Evolutionary conservation across 495 filamentous ascomycete species (phyloP), one percentile per base, ranked within the genome.

Genomic region (Penicillium mononematosum): DNA sequence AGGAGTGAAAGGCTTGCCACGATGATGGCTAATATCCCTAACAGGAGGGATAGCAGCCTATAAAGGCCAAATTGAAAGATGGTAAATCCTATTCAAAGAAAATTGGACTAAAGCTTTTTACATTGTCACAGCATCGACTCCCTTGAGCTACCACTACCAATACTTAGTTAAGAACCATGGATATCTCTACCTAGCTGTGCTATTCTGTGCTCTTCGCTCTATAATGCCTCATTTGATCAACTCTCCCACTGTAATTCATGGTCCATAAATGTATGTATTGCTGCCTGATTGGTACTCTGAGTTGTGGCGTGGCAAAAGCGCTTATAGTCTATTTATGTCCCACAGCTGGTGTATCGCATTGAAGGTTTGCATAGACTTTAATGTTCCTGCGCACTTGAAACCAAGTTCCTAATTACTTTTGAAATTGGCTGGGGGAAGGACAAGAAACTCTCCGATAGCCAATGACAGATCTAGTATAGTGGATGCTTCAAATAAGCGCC

Each of bases 281-380:
- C 25, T 11, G 29, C 45, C 24, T 12, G 16, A 31, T 17, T 14
- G 36, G 14, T 29, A 7, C 14, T 27, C 24, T 27, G n/a, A 19
- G 25, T 19, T 5, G 63, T 66, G 58, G 62, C 61, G 58, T 20
- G 42, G 34, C 4, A 7, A 52, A 39, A 60, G 65, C 65, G 65
- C 62, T 65, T 65, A 65, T 29, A 27, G 42, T 47, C 55, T 59
- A 61, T 63, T 63, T 61, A 60, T 58, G 62, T 68, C 51, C 50
- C 56, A 59, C 65, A 45, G 16, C 20, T 22, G 36, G 12, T 56
- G 62, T 60, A 43, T 62, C 64, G 65, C 2, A 39, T 38, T 29
- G 29, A 39, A 45, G 14, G 19, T 24, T 36, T 34, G 16, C 24
- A 49, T 27, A 5, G 22, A 36, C 10, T 20, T 51, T 52, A 6